Evolutionary conservation across 208 protist genomes (phyloP).

Genomic region (Trichomonas tenax): DNA sequence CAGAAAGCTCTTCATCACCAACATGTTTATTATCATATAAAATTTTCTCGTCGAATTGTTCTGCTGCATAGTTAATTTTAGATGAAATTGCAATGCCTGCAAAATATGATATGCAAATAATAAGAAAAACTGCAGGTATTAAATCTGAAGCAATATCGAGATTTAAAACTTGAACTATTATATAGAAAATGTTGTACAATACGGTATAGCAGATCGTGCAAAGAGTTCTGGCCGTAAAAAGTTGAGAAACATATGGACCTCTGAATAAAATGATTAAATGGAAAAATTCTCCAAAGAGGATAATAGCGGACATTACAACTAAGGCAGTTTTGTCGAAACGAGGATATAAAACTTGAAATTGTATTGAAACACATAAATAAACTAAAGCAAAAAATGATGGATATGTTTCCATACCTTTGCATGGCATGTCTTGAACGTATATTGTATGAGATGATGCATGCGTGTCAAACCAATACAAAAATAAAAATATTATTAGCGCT

Average conservation of each 20-base stretch:
- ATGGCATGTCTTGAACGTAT: not conserved
- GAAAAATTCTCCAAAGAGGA: not conserved
- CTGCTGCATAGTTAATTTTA: not conserved
- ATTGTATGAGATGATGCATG: not conserved
- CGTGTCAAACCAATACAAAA: not conserved
- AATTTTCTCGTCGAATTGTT: not conserved
- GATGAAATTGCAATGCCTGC: not conserved
- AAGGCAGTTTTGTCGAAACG: not conserved
- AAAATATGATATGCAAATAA: not conserved
- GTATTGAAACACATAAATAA: not conserved
- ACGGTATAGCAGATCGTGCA: not conserved
- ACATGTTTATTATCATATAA: not conserved
- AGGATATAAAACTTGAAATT: not conserved
- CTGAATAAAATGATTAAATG: not conserved
- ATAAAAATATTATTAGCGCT: not conserved
- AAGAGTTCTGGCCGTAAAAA: not conserved
- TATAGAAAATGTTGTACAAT: not conserved
- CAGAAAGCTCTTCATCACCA: not conserved
- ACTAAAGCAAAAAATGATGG: not conserved
- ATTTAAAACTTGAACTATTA: not conserved
- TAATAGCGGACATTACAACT: not conserved
- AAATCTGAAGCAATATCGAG: not conserved
- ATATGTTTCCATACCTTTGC: not conserved
- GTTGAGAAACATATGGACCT: not conserved
- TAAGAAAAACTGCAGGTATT: not conserved